A percentile compares a stretch with the other conserved stretches of the same genome.
Conservation (phyloP, 768 basidiomycete genomes). For the Neoboletus subvelutipes region DNA sequence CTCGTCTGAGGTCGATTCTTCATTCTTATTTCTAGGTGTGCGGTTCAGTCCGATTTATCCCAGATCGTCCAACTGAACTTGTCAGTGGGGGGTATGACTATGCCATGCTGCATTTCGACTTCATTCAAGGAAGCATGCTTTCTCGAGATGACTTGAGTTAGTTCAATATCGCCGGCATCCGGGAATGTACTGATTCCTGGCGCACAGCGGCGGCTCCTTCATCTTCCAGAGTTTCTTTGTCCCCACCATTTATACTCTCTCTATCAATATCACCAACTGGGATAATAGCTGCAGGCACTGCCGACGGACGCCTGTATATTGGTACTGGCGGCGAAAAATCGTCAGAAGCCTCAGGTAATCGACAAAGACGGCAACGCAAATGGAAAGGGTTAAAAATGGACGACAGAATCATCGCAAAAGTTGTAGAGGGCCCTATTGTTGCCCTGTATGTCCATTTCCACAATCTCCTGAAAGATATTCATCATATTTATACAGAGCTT, state of each 20-base stretch:
- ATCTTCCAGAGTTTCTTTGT: constrained; percentile 53
- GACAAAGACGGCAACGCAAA: constrained; percentile 58
- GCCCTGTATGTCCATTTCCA: constrained; percentile 48
- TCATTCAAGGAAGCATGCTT: constrained; percentile 50
- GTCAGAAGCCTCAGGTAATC: constrained; percentile 17
- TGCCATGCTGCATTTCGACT: constrained; percentile 66
- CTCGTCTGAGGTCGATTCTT: background rate
- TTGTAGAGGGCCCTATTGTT: constrained; percentile 74
- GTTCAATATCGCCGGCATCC: constrained; percentile 8
- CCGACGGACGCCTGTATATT: constrained; percentile 71
- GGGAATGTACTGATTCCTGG: background rate
- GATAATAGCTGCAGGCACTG: constrained; percentile 66
- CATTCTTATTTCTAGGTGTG: constrained; percentile 53
- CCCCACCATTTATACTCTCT: constrained; percentile 74
- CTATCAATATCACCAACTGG: constrained; percentile 58
- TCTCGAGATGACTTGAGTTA: constrained; percentile 61
- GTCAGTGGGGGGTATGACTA: constrained; percentile 80
- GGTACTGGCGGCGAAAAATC: constrained; percentile 66
- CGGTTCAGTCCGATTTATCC: constrained; percentile 67
- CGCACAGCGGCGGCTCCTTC: constrained; percentile 38
- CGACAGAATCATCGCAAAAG: constrained; percentile 44
- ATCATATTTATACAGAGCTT: constrained; percentile 40
- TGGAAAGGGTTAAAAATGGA: constrained; percentile 68
- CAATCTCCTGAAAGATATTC: background rate
- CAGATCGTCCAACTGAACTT: constrained; percentile 66